phyloP scores from a whole-genome alignment of 192 early-diverging fungal species.

The Tieghemiomyces parasiticus region DNA sequence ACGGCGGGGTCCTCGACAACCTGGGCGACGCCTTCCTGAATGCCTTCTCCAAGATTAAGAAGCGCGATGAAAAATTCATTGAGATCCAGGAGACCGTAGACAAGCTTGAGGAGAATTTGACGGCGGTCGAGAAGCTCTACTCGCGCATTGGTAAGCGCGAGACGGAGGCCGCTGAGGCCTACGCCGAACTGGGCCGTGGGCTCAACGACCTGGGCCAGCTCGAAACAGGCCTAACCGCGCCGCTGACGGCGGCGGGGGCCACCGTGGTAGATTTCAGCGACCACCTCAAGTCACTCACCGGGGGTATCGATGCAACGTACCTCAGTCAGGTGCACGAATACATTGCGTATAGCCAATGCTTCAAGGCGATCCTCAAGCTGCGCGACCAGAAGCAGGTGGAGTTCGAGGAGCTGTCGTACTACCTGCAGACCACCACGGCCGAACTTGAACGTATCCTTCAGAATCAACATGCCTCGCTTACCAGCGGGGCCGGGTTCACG shows the following conservation, averaged over 20 bases:
- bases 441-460: constrained; percentile 60
- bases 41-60: constrained; percentile 79
- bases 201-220: constrained; percentile 61
- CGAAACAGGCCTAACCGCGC: constrained; percentile 71
- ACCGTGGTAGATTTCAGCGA: constrained; percentile 34
- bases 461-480: constrained; percentile 22
- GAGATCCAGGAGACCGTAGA: constrained; percentile 66
- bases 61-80: constrained; percentile 76
- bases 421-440: constrained; percentile 46
- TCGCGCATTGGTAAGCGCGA: constrained; percentile 58
- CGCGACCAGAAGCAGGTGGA: constrained; percentile 96
- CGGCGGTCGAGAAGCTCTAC: constrained; percentile 73
- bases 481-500: constrained; percentile 39
- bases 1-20: constrained; percentile 54
- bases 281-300: constrained; percentile 38
- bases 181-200: constrained; percentile 60
- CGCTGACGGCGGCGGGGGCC: constrained; percentile 59
- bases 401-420: constrained; percentile 73
- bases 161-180: constrained; percentile 61
- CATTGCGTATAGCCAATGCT: constrained; percentile 35
- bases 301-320: constrained; percentile 29
- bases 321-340: constrained; percentile 74
- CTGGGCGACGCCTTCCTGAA: constrained; percentile 76
- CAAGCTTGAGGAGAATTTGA: constrained; percentile 76
- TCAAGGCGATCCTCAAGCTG: constrained; percentile 51